phyloP scores from a whole-genome alignment of 768 basidiomycete genomes.

The Pleurotus sapidus region DNA sequence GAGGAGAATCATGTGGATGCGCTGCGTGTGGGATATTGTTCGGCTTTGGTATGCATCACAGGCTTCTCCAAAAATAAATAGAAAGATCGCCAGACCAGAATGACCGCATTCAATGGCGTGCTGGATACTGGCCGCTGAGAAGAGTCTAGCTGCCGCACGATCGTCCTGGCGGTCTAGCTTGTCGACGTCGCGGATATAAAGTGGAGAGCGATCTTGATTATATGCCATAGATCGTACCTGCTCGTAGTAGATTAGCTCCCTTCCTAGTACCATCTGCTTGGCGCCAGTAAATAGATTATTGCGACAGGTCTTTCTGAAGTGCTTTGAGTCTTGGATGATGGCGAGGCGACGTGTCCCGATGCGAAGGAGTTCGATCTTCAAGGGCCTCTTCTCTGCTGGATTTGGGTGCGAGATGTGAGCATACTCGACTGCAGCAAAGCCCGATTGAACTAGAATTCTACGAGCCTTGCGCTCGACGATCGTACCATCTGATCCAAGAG shows the following conservation, averaged over 20 bases:
- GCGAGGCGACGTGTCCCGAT: constrained; percentile 10
- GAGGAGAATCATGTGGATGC: constrained; percentile 16
- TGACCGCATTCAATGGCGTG: constrained; percentile 13
- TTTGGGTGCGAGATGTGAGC: background rate
- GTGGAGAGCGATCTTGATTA: constrained; percentile 12
- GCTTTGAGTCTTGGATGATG: constrained; percentile 34
- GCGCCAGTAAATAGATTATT: constrained; percentile 35
- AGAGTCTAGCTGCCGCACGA: constrained; percentile 28
- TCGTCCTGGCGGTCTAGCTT: constrained; percentile 34
- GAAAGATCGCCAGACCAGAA: constrained; percentile 18
- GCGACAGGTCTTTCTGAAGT: constrained; percentile 28
- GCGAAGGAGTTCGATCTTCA: background rate
- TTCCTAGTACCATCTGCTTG: constrained; percentile 19
- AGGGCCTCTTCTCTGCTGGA: background rate
- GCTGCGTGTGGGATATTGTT: constrained; percentile 13
- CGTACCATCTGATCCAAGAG: constrained; percentile 9
- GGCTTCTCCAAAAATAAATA: constrained; percentile 27
- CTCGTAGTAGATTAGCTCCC: constrained; percentile 14
- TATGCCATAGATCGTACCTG: constrained; percentile 17
- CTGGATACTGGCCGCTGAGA: constrained; percentile 23
- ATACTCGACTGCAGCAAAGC: background rate
- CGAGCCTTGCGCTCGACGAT: background rate
- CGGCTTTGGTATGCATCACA: constrained; percentile 25
- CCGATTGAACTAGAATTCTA: background rate
- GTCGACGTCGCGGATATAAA: constrained; percentile 27